Evolutionary conservation across 306 rosid genomes (phyloP), one percentile per base, ranked within the genome.

Genomic region (Coriaria nepalensis): DNA sequence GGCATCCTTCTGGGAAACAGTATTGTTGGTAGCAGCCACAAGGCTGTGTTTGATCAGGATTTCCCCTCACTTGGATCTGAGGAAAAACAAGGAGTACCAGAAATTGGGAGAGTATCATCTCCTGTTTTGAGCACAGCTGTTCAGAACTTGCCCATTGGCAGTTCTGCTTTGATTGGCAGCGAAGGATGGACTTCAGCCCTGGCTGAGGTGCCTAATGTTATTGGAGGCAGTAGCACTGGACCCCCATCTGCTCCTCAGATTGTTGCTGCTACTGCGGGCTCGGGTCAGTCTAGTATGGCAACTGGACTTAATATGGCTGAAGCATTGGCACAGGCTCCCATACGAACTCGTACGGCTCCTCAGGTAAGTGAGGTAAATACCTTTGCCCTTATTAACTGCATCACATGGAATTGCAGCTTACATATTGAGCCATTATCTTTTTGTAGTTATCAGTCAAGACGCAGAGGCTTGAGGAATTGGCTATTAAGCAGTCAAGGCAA

Each of bases 221-320:
- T 81, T 47, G 93, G 87, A 62, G 73, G 78, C 74, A 68, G 73
- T 54, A 59, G 69, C 66, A 53, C 77, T 10, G 93, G 92, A 47
- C 68, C 94, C 51, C 50, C 53, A 57, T 54, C 79, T 9, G 70
- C 44, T 43, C 98, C 75, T 47, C 94, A 69, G 67, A 48, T 76
- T 65, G 78, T 45, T 59, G 20, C 75, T 44, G 50, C 75, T 48
- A 69, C 74, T 57, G 43, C 80, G 10, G 80, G 53, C 50, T 55
- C 78, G 20, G 70, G 71, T 33, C 43, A 69, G 61, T 54, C 81
- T 33, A 73, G 78, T 63, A 36, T 78, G 32, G 56, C 60, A 37
- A 66, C 82, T 53, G 85, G 94, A 67, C 98, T 90, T 48, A 90
- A 90, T 65, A 90, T 92, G 98, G 98, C 98, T 55, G 98, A 85